A percentile compares a stretch with the other conserved stretches of the same genome.
Conservation (phyloP, 441 rosid genomes). For the Syzygium syzygioides region DNA sequence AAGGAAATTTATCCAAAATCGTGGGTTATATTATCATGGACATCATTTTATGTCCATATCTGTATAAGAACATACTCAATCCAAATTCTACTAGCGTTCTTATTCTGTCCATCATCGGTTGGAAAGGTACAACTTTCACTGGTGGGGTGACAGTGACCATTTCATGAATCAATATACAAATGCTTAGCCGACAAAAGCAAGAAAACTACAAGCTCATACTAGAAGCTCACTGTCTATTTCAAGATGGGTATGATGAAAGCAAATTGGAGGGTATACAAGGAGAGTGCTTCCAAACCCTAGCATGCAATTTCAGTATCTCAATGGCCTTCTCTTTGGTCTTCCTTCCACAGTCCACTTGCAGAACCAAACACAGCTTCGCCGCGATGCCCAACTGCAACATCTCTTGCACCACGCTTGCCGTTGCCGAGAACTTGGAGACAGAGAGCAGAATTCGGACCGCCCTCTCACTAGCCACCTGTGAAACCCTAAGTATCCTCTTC, state of each 20-base stretch:
- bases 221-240: not conserved
- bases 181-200: not conserved
- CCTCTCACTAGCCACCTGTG: slow-evolving; percentile 59
- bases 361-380: slow-evolving; percentile 64
- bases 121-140: not conserved
- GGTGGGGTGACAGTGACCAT: not conserved
- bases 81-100: not conserved
- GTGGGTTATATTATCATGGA: not conserved
- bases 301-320: slow-evolving; percentile 66
- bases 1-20: not conserved
- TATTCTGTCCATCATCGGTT: not conserved
- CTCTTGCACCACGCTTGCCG: slow-evolving; percentile 41
- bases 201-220: not conserved
- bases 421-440: slow-evolving; percentile 57
- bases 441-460: slow-evolving; percentile 66
- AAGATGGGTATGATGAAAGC: slow-evolving; percentile 47
- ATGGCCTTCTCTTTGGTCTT: slow-evolving; percentile 58
- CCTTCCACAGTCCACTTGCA: slow-evolving; percentile 50
- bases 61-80: not conserved
- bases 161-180: not conserved
- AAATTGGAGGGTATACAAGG: slow-evolving; percentile 59
- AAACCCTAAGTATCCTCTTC: slow-evolving; percentile 81
- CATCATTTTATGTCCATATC: not conserved
- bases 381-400: slow-evolving; percentile 77
- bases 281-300: slow-evolving; percentile 67